These are phyloP conservation scores for Saccharomycopsis hybrid DNA, from an alignment of 1,139 yeast species.

Conservation along the genomic window DNA sequence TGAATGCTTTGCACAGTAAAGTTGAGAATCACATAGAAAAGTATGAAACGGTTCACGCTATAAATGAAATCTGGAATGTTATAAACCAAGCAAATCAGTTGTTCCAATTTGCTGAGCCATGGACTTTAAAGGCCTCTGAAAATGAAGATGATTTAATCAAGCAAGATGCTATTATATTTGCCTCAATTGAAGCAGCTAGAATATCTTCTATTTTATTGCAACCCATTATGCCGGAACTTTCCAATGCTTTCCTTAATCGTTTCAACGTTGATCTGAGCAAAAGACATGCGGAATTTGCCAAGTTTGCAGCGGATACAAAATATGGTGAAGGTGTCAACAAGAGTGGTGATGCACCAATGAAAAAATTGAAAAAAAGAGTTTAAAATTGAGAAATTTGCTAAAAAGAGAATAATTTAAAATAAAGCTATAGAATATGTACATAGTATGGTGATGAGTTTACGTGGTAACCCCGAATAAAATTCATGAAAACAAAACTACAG, in stretches of 20 bases:
- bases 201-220: conserved; percentile 58
- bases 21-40: conserved; percentile 40
- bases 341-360: conserved; percentile 38
- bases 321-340: conserved; percentile 43
- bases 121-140: conserved; percentile 37
- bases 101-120: conserved; percentile 56
- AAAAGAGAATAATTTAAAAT: neutral
- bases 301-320: conserved; percentile 40
- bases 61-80: conserved; percentile 55
- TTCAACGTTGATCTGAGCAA: conserved; percentile 42
- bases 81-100: conserved; percentile 59
- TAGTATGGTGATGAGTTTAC: too few relatives aligned
- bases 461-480: too few relatives aligned
- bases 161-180: conserved; percentile 50
- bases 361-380: conserved; percentile 24
- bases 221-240: conserved; percentile 66
- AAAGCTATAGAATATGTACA: neutral
- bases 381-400: neutral
- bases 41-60: conserved; percentile 55
- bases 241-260: conserved; percentile 55
- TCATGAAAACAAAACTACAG: too few relatives aligned
- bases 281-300: conserved; percentile 36
- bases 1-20: conserved; percentile 28
- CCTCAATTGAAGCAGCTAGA: conserved; percentile 68
- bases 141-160: conserved; percentile 25